Evolutionary conservation across 768 basidiomycete genomes (phyloP).

Genomic region (Serpula lacrymans): DNA sequence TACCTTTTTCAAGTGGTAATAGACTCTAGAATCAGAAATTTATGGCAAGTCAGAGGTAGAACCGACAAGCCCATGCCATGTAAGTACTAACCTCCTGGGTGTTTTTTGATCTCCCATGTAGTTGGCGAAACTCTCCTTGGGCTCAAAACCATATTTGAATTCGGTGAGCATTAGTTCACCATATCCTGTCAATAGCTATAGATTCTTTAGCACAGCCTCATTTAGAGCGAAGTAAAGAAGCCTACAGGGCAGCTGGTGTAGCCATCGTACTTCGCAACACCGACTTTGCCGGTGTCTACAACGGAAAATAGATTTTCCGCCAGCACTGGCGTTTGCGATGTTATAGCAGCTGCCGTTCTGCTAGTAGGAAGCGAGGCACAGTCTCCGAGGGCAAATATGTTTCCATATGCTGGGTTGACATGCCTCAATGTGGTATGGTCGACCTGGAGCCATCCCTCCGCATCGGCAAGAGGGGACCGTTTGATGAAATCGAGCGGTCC

Average conservation of each 20-base stretch:
- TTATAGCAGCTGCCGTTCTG: constrained; percentile 95
- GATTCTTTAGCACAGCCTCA: background rate
- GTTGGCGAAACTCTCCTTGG: constrained; percentile 78
- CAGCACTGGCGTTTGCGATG: constrained; percentile 86
- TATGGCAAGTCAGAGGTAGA: constrained; percentile 1
- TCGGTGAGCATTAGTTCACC: constrained; percentile 85
- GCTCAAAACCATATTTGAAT: constrained; percentile 88
- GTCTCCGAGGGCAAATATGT: constrained; percentile 92
- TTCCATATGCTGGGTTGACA: constrained; percentile 71
- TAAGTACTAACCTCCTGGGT: constrained; percentile 60
- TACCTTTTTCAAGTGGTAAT: constrained; percentile 88
- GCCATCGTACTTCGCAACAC: constrained; percentile 76
- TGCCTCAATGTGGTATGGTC: constrained; percentile 79
- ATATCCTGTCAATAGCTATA: constrained; percentile 74
- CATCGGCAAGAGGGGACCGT: constrained; percentile 72
- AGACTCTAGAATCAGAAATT: constrained; percentile 60
- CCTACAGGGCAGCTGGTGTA: constrained; percentile 86
- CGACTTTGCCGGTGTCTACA: constrained; percentile 68
- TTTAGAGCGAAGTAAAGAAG: constrained; percentile 10
- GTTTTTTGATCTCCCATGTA: constrained; percentile 73
- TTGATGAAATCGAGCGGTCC: constrained; percentile 83
- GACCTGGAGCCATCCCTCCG: constrained; percentile 87
- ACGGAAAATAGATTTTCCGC: constrained; percentile 83
- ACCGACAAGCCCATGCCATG: background rate
- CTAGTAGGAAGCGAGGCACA: constrained; percentile 89